Evolutionary conservation across 75 land plant genomes (phyloP).

Genomic region (Picea sitchensis): DNA sequence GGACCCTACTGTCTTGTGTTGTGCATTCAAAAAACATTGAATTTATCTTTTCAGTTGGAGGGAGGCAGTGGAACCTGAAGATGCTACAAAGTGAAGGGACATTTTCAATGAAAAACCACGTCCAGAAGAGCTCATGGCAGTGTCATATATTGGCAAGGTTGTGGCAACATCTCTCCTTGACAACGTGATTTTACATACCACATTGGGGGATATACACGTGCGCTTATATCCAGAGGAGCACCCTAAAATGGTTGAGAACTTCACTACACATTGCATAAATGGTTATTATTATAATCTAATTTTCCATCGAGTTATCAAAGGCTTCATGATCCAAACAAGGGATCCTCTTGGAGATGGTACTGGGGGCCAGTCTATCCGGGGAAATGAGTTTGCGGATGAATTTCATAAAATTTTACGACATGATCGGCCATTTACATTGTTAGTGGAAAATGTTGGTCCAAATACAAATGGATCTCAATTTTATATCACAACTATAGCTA

Average conservation of each 20-base stretch:
- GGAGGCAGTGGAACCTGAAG: too few relatives aligned
- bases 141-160: conserved; percentile 88
- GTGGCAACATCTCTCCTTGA: conserved; percentile 89
- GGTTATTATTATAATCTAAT: conserved; percentile 98
- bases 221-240: conserved; percentile 92
- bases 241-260: conserved; percentile 97
- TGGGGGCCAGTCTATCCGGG: conserved; percentile 99
- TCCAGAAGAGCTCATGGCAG: conserved; percentile 92
- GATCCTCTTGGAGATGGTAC: conserved; percentile 99
- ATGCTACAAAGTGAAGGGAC: conserved; percentile 57
- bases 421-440: conserved; percentile 94
- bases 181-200: conserved; percentile 86
- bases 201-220: conserved; percentile 90
- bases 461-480: conserved; percentile 99
- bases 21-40: conserved; percentile 54
- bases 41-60: too few relatives aligned
- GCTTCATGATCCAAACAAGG: conserved; percentile 98
- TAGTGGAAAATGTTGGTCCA: conserved; percentile 98
- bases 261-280: conserved; percentile 93
- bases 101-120: conserved; percentile 99
- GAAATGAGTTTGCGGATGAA: conserved; percentile 98
- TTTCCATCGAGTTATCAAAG: conserved; percentile 94
- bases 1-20: conserved; percentile 91
- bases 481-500: conserved; percentile 88
- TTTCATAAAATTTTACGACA: conserved; percentile 98